phyloP scores from a whole-genome alignment of 805 yeast genomes.

The Lipomyces orientalis region DNA sequence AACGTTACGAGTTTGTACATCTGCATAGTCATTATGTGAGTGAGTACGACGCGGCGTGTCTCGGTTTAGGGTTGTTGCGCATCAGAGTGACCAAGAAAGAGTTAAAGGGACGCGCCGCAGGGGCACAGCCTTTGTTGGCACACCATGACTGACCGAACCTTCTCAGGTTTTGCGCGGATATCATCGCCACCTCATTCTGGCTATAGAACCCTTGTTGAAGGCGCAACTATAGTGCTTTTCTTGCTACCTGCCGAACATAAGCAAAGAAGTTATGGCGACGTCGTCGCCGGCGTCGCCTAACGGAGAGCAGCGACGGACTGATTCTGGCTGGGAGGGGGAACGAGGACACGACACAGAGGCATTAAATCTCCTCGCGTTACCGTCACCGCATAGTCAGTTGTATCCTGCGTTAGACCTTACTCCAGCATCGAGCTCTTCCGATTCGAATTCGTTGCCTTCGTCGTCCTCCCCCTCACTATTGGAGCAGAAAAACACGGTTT shows the following conservation, averaged over 20 bases:
- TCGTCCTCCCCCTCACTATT: conserved; percentile 1
- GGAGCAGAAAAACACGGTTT: neutral
- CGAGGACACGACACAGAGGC: conserved; percentile 16
- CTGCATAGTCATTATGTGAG: neutral
- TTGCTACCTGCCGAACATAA: neutral
- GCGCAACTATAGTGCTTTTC: neutral
- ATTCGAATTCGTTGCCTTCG: neutral
- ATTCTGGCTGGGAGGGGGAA: neutral
- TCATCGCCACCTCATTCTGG: neutral
- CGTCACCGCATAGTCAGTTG: neutral
- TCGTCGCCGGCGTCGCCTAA: neutral
- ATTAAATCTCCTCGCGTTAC: conserved; percentile 15
- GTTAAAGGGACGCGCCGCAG: neutral
- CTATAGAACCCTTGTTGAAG: neutral
- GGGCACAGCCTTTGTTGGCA: neutral
- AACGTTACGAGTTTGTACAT: neutral
- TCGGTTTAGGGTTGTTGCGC: neutral
- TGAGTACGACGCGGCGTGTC: neutral
- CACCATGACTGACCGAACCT: neutral
- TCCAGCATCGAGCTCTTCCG: neutral
- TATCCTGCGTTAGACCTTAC: neutral
- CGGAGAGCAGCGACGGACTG: neutral
- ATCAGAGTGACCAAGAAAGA: neutral
- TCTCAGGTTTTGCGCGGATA: neutral
- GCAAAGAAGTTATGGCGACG: neutral